Base-by-base conservation (phyloP, 768 basidiomycete genomes). In the Xanthoconium purpureum region DNA sequence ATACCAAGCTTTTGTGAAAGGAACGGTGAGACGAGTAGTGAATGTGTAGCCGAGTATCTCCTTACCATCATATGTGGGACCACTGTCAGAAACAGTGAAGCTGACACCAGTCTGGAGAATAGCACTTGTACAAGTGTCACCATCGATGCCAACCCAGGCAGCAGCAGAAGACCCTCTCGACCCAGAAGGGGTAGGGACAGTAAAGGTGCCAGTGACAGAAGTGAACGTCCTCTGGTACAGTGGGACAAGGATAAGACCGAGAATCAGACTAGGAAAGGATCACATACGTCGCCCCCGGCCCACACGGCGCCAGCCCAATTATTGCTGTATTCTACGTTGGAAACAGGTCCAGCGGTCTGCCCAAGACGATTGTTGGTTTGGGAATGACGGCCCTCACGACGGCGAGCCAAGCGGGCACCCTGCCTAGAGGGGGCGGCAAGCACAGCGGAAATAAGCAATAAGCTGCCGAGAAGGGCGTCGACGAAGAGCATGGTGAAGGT, bases 111-210 rank as follows among this genome's bases (percentile, higher is more conserved):
- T n/a, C 15, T 47, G 59, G n/a, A 61, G 38, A 37, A 61, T 43
- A 33, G 37, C 50, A 37, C 6, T 28, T 4, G 1, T 0, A 10
- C 60, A 61, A 5, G 44, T 50, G 14, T n/a, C 15, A 11, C 54
- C 59, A 28, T 61, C 60, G 3, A 61, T 56, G 9, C 60, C 60
- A 24, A 61, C 59, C 59, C 60, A 62, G 15, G 43, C 51, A 12
- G 55, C 18, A 15, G 51, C 59, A 38, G 35, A n/a, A 17, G 24
- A 5, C 6, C 43, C 50, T 1, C 2, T 40, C 8, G 35, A 33
- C 9, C 61, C 61, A 8, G 40, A 47, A 30, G 46, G 43, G 15
- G 32, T 40, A 13, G 61, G 55, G 5, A 50, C 52, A 5, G 50
- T 55, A n/a, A 62, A 49, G 2, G 55, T 62, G 11, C 55, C 55